phyloP scores from a whole-genome alignment of 116 monocot species.

The Dioscorea cayenensis region DNA sequence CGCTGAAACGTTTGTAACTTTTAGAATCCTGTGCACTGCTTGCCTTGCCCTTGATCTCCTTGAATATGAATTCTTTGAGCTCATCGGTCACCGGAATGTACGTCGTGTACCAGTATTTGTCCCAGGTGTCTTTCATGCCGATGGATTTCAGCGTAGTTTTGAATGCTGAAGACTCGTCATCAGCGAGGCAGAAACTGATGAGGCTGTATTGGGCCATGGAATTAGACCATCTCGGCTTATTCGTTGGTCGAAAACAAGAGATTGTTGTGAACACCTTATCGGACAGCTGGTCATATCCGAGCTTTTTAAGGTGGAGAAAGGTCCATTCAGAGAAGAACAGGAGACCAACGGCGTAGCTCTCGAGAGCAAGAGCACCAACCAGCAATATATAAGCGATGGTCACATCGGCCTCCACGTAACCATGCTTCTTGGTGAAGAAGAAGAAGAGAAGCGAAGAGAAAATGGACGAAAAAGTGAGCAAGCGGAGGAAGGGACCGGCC shows the following conservation, averaged over 20 bases:
- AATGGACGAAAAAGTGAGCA: background rate
- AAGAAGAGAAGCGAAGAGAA: conserved; percentile 18
- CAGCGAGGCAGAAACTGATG: conserved; percentile 14
- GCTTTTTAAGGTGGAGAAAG: background rate
- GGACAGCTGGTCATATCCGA: background rate
- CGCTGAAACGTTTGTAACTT: conserved; percentile 10
- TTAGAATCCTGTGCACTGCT: conserved; percentile 10
- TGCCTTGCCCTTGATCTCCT: conserved; percentile 16
- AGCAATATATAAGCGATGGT: conserved; percentile 11
- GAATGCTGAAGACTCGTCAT: background rate
- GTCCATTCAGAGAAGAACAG: conserved; percentile 16
- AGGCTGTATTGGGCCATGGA: conserved; percentile 24
- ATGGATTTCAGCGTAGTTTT: background rate
- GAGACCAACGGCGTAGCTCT: conserved; percentile 1
- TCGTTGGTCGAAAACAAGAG: background rate
- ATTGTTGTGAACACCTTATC: background rate
- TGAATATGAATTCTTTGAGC: conserved; percentile 14
- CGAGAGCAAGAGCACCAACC: conserved; percentile 12
- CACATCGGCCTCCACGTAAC: background rate
- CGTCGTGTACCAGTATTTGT: conserved; percentile 4
- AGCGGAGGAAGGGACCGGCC: conserved; percentile 11
- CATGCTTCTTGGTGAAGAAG: background rate
- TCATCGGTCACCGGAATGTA: background rate
- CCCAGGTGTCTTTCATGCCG: conserved; percentile 4
- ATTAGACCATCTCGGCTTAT: conserved; percentile 18